Evolutionary conservation across 129 eudicot genomes (phyloP).

Genomic region (Mikania micrantha): DNA sequence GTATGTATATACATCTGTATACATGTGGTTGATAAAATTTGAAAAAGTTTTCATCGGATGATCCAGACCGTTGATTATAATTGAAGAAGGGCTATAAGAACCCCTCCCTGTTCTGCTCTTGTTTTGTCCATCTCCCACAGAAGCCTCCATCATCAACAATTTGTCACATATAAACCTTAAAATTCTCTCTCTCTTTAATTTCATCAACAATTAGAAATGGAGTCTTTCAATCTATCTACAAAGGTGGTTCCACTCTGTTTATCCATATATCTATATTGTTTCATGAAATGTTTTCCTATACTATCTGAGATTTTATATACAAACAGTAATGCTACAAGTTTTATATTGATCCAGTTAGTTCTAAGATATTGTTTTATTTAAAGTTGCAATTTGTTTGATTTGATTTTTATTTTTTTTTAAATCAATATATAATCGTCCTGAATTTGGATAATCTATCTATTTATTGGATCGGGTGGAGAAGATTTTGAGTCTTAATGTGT

Average conservation of each 20-base stretch:
- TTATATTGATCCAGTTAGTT: too few species aligned
- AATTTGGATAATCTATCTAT: too few species aligned
- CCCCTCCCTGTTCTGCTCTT: conserved; percentile 28
- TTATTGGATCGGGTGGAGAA: too few species aligned
- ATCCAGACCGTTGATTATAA: conserved; percentile 36
- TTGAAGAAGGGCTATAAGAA: conserved; percentile 34
- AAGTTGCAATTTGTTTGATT: background rate
- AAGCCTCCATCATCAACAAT: conserved; percentile 8
- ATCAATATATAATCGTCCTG: too few species aligned
- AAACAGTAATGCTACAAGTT: background rate
- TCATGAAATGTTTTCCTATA: background rate
- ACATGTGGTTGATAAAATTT: conserved; percentile 18
- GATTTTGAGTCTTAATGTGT: too few species aligned
- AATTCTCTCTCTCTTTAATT: conserved; percentile 4
- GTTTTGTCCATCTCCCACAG: conserved; percentile 28
- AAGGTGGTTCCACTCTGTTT: too few species aligned
- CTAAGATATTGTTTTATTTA: background rate
- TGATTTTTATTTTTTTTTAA: background rate
- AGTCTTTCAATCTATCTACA: conserved; percentile 37
- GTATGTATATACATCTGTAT: too few species aligned
- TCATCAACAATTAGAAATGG: conserved; percentile 43
- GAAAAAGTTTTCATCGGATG: conserved; percentile 10
- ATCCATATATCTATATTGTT: too few species aligned
- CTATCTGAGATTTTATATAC: background rate
- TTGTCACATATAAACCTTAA: conserved; percentile 17